Percentiles rank a stretch among this genome's conserved stretches.
phyloP scores from a whole-genome alignment of 73 alveolate species.

The Paramecium octaurelia region DNA sequence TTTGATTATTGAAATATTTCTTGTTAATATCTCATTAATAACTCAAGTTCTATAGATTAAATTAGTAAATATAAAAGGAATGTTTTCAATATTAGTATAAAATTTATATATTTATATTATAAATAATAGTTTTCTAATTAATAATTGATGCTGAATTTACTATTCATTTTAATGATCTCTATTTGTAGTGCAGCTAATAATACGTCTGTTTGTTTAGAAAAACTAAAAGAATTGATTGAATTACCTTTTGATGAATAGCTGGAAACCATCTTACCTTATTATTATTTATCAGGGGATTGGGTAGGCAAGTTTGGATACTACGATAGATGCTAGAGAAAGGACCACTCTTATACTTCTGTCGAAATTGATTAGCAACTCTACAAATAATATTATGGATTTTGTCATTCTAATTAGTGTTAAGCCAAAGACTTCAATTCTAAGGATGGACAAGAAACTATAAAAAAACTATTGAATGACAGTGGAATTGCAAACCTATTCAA shows the following conservation, averaged over 20 bases:
- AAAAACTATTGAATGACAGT: not conserved
- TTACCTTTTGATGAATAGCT: not conserved
- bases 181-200: not conserved
- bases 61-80: not conserved
- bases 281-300: not conserved
- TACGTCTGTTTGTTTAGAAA: not conserved
- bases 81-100: not conserved
- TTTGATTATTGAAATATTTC: not conserved
- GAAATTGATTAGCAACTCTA: not conserved
- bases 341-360: not conserved
- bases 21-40: not conserved
- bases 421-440: not conserved
- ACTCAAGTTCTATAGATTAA: too few relatives aligned
- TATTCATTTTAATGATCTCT: not conserved
- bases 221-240: not conserved
- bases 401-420: not conserved
- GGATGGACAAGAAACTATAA: not conserved
- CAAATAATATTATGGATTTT: not conserved
- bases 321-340: not conserved
- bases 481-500: not conserved
- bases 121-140: not conserved
- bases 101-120: not conserved
- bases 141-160: not conserved
- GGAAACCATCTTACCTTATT: not conserved
- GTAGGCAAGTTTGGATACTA: not conserved